phyloP scores from a whole-genome alignment of 2,329 filamentous ascomycete genomes.

The Cladophialophora immunda region DNA sequence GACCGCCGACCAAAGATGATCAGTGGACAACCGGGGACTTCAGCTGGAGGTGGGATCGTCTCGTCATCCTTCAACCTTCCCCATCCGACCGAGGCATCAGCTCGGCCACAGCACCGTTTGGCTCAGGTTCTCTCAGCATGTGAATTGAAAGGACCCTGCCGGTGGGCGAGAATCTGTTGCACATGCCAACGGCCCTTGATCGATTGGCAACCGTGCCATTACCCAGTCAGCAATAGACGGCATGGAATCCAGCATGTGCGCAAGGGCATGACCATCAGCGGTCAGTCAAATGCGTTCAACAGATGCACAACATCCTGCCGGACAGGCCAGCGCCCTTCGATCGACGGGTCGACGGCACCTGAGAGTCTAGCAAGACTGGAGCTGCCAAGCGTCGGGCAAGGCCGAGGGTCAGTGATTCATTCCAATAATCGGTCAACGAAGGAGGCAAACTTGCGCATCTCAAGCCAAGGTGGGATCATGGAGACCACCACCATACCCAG shows the following conservation, averaged over 20 bases:
- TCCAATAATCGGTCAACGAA: not conserved
- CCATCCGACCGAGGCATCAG: slow-evolving; percentile 8
- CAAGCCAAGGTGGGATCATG: slow-evolving; percentile 1
- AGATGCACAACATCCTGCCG: not conserved
- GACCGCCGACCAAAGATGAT: not conserved
- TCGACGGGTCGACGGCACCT: not conserved
- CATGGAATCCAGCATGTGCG: slow-evolving; percentile 5
- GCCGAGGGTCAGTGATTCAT: not conserved
- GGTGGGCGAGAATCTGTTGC: not conserved
- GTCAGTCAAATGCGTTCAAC: not conserved
- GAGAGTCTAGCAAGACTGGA: slow-evolving; percentile 1
- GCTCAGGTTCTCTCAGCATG: not conserved
- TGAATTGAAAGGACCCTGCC: not conserved
- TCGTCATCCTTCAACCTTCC: not conserved
- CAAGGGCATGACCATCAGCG: not conserved
- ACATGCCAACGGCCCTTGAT: not conserved
- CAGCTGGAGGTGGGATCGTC: not conserved
- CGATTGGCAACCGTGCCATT: not conserved
- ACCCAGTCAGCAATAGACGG: not conserved
- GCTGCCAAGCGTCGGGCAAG: slow-evolving; percentile 1
- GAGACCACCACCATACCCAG: not conserved
- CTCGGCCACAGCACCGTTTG: not conserved
- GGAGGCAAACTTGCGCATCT: not conserved
- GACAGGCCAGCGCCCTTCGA: not conserved
- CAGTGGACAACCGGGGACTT: not conserved